Conservation (phyloP, 352 stramenopile species). For the Phytophthora constricta region DNA sequence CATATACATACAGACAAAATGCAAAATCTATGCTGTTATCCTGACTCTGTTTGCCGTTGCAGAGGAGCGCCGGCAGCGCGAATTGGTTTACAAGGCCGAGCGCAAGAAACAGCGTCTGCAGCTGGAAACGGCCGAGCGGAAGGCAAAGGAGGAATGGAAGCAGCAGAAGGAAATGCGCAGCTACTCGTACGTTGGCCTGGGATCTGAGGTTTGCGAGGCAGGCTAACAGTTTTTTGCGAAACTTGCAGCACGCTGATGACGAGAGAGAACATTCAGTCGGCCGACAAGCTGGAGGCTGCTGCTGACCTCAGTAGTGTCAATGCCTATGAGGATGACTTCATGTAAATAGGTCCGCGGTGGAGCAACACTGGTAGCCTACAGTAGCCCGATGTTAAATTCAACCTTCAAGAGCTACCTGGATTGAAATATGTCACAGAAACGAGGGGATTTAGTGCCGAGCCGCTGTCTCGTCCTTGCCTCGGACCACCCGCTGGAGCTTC, state of each 20-base stretch:
- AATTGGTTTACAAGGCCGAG: conserved; percentile 75
- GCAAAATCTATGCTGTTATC: not conserved
- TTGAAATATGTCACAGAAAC: too few species aligned
- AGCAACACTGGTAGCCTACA: not conserved
- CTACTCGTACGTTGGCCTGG: conserved; percentile 60
- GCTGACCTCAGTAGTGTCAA: conserved; percentile 72
- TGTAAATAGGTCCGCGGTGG: conserved; percentile 38
- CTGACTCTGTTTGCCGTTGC: not conserved
- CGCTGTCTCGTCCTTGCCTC: not conserved
- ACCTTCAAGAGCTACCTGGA: too few species aligned
- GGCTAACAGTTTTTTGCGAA: not conserved
- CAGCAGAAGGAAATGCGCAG: conserved; percentile 80
- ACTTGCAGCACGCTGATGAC: conserved; percentile 58
- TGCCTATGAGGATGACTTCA: conserved; percentile 84
- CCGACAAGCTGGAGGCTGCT: conserved; percentile 47
- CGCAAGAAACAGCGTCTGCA: conserved; percentile 73
- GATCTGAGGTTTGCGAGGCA: not conserved
- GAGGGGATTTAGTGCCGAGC: not conserved
- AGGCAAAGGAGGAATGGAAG: conserved; percentile 64
- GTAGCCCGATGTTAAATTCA: not conserved
- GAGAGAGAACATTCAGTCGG: conserved; percentile 68
- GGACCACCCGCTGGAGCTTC: conserved; percentile 1
- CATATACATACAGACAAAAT: not conserved
- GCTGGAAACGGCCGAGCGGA: conserved; percentile 57
- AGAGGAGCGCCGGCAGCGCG: conserved; percentile 72